Evolutionary conservation across 306 rosid genomes (phyloP).

Genomic region (Dalbergia oliveri): DNA sequence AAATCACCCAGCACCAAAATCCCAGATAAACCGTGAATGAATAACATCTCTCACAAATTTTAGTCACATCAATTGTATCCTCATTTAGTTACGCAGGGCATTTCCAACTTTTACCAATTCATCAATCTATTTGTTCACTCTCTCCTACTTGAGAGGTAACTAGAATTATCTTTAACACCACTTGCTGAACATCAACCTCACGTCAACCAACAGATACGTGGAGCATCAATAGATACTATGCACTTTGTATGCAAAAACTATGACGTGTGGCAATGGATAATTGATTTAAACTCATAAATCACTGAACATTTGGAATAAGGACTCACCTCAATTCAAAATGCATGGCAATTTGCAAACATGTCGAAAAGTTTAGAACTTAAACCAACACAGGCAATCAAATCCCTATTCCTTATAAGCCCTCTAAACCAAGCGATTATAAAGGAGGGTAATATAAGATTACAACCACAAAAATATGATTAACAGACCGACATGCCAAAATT

Average conservation of each 20-base stretch:
- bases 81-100: constrained; percentile 1
- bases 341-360: neutral
- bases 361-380: neutral
- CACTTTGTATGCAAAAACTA: neutral
- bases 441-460: neutral
- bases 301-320: neutral
- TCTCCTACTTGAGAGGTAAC: neutral
- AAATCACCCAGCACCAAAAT: neutral
- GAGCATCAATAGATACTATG: neutral
- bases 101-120: neutral
- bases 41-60: neutral
- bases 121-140: neutral
- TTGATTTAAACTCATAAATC: neutral
- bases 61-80: neutral
- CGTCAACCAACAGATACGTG: neutral
- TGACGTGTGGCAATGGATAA: neutral
- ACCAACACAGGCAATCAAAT: constrained; percentile 1
- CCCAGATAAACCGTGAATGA: neutral
- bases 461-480: neutral
- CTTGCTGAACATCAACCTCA: neutral
- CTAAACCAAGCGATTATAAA: neutral
- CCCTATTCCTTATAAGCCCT: neutral
- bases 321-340: constrained; percentile 6
- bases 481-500: neutral
- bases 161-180: constrained; percentile 1